Evolutionary conservation across 1,139 yeast species (phyloP), one percentile per base, ranked within the genome.

Genomic region (Pichia sorboxylosa): DNA sequence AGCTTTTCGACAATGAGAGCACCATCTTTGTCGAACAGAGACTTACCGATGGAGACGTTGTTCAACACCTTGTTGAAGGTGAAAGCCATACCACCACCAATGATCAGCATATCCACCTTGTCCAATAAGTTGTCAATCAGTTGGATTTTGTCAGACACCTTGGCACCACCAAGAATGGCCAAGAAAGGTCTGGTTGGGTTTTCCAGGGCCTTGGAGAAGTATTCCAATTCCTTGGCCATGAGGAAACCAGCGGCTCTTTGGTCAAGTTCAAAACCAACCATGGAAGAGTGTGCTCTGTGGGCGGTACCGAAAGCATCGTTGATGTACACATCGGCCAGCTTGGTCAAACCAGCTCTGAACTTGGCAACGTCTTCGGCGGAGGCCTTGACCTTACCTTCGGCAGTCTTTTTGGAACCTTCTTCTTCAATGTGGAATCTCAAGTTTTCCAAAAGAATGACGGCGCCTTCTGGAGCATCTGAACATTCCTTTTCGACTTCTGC

Each of bases 61-160:
- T 83, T 81, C 49, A 84, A 62, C 38, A 87, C 80, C 73, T 90
- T 87, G 72, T 82, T 83, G 73, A 87, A 87, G 54, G 97, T 87
- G 77, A 85, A 87, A 40, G 97, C 87, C 97, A 87, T 87, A 66
- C 97, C 97, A 66, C 97, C 97, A 59, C 97, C 96, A 53, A 87
- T 78, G 63, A 87, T 83, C 60, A 87, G 70, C 44, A 77, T 63
- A 63, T 90, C 78, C 53, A 87, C 96, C 75, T 87, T 90, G 68
- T 87, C 85, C 56, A 87, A 73, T 63, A 87, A 73, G 75, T 87
- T 87, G 66, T 90, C 96, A 58, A 87, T 87, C 65, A 87, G 77
- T 69, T 84, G 95, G 57, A 87, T 87, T 77, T 87, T 87, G 68
- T 87, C 97, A 45, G 93, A 78, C 49, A 87, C 96, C 73, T 87